Percentiles rank a stretch among this genome's conserved stretches.
phyloP scores from a whole-genome alignment of 2,329 filamentous ascomycete species.

The Verticillium klebahnii region DNA sequence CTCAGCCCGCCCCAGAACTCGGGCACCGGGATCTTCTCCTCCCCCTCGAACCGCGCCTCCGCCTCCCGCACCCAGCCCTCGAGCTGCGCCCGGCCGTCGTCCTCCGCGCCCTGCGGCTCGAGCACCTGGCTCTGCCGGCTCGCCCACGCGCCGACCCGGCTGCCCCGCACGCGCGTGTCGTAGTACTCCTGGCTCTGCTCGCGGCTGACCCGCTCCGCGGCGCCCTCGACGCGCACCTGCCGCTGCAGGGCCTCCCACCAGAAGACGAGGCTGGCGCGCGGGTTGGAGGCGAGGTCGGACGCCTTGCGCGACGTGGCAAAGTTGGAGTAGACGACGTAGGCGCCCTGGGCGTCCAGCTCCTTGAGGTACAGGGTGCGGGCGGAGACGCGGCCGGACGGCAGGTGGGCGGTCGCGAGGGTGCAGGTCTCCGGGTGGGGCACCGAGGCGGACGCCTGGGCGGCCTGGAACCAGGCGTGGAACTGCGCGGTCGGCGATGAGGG shows the following conservation, averaged over 20 bases:
- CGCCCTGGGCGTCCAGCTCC: slow-evolving; percentile 70
- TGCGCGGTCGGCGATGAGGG: slow-evolving; percentile 66
- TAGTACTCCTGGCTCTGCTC: slow-evolving; percentile 71
- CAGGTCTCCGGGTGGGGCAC: slow-evolving; percentile 83
- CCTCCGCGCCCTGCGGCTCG: slow-evolving; percentile 33
- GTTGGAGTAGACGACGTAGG: slow-evolving; percentile 93
- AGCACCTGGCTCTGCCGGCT: slow-evolving; percentile 82
- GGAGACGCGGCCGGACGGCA: slow-evolving; percentile 80
- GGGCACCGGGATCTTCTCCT: slow-evolving; percentile 81
- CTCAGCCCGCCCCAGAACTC: slow-evolving; percentile 93
- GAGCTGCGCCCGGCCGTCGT: slow-evolving; percentile 68
- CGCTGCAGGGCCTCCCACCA: slow-evolving; percentile 84
- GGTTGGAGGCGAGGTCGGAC: slow-evolving; percentile 66
- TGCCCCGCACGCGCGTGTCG: slow-evolving; percentile 69
- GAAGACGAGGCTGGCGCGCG: slow-evolving; percentile 79
- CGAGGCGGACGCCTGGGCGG: slow-evolving; percentile 48
- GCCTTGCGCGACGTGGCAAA: slow-evolving; percentile 73
- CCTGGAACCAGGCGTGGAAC: slow-evolving; percentile 86
- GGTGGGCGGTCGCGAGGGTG: slow-evolving; percentile 75
- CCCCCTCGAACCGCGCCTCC: slow-evolving; percentile 68
- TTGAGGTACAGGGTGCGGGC: slow-evolving; percentile 92
- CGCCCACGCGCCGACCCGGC: slow-evolving; percentile 87
- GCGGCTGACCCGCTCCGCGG: slow-evolving; percentile 57
- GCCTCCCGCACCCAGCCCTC: slow-evolving; percentile 74
- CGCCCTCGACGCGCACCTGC: slow-evolving; percentile 86